Evolutionary conservation across 306 rosid species (phyloP), one percentile per base, ranked within the genome.

Genomic region (Aeschynomene evenia): DNA sequence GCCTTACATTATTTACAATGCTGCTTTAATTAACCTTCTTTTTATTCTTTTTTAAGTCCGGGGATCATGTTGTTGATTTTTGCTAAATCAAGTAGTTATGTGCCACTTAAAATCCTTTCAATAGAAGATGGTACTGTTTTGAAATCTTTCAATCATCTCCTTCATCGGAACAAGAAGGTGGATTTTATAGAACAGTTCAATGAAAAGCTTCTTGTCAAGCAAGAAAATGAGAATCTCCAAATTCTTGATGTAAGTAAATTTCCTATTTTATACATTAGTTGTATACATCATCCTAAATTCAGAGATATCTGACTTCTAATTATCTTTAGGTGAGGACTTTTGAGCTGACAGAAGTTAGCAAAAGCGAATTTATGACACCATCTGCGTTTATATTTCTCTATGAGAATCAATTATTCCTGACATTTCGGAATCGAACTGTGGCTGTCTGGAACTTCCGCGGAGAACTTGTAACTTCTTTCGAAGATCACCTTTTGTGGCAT

Each of bases 361-460:
- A 88, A 80, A 84, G 89, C 46, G 90, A 95, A 73, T 95, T 91
- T 81, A 91, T 91, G 99, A 95, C 99, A 9, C 99, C 99, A 4
- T 95, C 97, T 13, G 99, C 99, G 31, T 95, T 95, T 63, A 95
- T 95, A 80, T 95, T 95, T 79, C 81, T 95, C 22, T 95, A 95
- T 4, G 99, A 91, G 88, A 95, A 95, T 73, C 99, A 95, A 72
- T 68, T 95, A 66, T 95, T 95, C 76, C 79, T 95, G 58, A 95
- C 99, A 6, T 95, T 95, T 78, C 88, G 95, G 55, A 87, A 91
- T 43, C 92, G 99, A 9, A 87, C 96, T 43, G 99, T 95, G 81
- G 99, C 97, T 54, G 99, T 95, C 54, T 95, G 99, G 99, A 95
- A 95, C 84, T 91, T 95, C 58, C 97, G 99, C 21, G 99, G 99